Percentiles rank a stretch among this genome's conserved stretches.
Conservation (phyloP, 208 protist genomes). For the Trypanosoma theileri region DNA sequence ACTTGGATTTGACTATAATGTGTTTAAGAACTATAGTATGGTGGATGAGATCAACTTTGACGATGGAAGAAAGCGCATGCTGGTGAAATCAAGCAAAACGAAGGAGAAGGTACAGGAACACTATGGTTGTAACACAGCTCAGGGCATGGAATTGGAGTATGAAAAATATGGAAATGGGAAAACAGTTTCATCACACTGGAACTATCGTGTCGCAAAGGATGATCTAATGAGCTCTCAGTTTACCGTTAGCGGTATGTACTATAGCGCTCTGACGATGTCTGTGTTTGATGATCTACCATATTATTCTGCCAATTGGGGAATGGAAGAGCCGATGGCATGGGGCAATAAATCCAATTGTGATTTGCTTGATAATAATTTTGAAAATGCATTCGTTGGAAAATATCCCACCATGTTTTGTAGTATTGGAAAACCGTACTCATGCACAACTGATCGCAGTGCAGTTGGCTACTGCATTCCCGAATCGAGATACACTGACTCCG, state of each 20-base stretch:
- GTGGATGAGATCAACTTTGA: neutral
- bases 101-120: slow-evolving; percentile 9
- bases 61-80: slow-evolving; percentile 5
- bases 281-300: slow-evolving; percentile 26
- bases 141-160: slow-evolving; percentile 30
- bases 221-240: slow-evolving; percentile 23
- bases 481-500: too few relatives aligned
- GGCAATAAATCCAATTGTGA: slow-evolving; percentile 21
- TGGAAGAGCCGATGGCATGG: slow-evolving; percentile 32
- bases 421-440: too few relatives aligned
- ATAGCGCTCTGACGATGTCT: slow-evolving; percentile 29
- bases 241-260: neutral
- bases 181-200: slow-evolving; percentile 23
- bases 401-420: slow-evolving; percentile 35
- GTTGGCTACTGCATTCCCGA: too few relatives aligned
- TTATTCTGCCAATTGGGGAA: slow-evolving; percentile 28
- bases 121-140: slow-evolving; percentile 14
- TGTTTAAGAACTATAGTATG: neutral
- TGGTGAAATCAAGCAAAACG: slow-evolving; percentile 17
- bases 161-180: too few relatives aligned
- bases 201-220: slow-evolving; percentile 23
- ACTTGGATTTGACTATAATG: slow-evolving; percentile 36
- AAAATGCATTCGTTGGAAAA: neutral
- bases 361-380: slow-evolving; percentile 24
- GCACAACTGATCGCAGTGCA: too few relatives aligned